phyloP scores from a whole-genome alignment of 2,329 filamentous ascomycete genomes.

The Penicillium hesseltinei region DNA sequence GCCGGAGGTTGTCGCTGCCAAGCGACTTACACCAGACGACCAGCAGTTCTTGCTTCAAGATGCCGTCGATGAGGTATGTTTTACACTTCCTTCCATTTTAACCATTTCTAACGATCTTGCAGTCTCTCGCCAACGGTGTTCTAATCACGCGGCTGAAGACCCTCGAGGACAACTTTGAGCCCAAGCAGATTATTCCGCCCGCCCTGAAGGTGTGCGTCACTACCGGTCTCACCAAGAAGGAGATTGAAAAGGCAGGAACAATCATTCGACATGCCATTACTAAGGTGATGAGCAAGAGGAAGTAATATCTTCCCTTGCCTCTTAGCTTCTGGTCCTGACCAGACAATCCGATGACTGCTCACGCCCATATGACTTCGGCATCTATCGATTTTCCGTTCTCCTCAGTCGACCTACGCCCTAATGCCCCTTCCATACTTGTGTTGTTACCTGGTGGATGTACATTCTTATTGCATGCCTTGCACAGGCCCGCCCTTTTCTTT shows the following conservation, averaged over 20 bases:
- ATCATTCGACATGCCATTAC: constrained; percentile 89
- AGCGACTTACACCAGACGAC: constrained; percentile 67
- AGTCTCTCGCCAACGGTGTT: constrained; percentile 84
- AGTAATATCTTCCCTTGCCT: constrained; percentile 30
- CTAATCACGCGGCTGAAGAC: constrained; percentile 84
- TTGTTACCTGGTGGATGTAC: constrained; percentile 26
- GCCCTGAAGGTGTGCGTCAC: constrained; percentile 91
- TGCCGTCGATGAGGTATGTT: constrained; percentile 86
- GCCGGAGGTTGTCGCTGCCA: constrained; percentile 71
- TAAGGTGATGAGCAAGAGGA: constrained; percentile 71
- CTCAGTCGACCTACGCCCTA: constrained; percentile 20
- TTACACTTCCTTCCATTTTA: not conserved
- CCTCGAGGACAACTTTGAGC: constrained; percentile 64
- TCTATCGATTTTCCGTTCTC: constrained; percentile 9
- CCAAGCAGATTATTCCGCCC: constrained; percentile 69
- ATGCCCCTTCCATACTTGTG: constrained; percentile 22
- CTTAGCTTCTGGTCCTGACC: constrained; percentile 11
- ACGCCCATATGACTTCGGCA: constrained; percentile 24
- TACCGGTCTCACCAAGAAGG: constrained; percentile 83
- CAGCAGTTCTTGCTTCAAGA: constrained; percentile 85
- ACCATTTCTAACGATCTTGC: not conserved
- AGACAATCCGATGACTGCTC: constrained; percentile 20
- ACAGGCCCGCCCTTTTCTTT: constrained; percentile 19
- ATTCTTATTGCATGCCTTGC: constrained; percentile 23
- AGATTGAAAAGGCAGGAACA: constrained; percentile 89